Conservation (phyloP, 2,329 filamentous ascomycete species). For the Immersiporthe knoxdaviesiana region DNA sequence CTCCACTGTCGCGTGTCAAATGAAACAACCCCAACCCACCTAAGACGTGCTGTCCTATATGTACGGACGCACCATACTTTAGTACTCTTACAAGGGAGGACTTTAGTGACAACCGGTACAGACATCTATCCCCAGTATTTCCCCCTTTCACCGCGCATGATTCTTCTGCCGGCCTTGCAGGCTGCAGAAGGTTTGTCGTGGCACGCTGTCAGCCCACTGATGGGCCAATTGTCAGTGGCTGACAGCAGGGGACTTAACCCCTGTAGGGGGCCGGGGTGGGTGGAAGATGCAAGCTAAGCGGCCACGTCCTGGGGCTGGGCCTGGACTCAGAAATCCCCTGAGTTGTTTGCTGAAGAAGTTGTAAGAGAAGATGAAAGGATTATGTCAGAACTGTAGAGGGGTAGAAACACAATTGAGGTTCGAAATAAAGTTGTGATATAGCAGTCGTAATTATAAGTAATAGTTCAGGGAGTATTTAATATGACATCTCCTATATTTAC, state of each 20-base stretch:
- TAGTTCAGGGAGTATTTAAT: background rate
- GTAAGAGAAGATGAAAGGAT: background rate
- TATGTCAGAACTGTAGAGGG: too few relatives aligned
- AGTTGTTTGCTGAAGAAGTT: background rate
- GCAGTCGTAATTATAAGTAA: background rate
- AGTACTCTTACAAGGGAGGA: too few relatives aligned
- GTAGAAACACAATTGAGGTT: background rate
- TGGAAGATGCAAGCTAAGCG: conserved; percentile 1
- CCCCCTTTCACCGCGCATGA: conserved; percentile 17
- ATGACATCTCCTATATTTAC: background rate
- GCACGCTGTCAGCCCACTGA: conserved; percentile 19
- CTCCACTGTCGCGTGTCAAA: conserved; percentile 8
- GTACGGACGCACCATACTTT: too few relatives aligned
- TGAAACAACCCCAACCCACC: conserved; percentile 15
- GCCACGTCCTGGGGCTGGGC: background rate
- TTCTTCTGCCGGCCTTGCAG: background rate
- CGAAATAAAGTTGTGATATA: background rate
- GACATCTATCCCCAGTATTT: background rate
- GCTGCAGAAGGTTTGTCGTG: conserved; percentile 11
- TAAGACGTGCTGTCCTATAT: background rate
- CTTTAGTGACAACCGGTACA: too few relatives aligned
- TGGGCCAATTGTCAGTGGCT: conserved; percentile 9
- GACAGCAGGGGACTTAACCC: background rate
- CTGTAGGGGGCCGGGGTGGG: background rate
- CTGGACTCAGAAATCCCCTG: too few relatives aligned